phyloP scores from a whole-genome alignment of 2,329 filamentous ascomycete genomes.

The Hysterium pulicare region DNA sequence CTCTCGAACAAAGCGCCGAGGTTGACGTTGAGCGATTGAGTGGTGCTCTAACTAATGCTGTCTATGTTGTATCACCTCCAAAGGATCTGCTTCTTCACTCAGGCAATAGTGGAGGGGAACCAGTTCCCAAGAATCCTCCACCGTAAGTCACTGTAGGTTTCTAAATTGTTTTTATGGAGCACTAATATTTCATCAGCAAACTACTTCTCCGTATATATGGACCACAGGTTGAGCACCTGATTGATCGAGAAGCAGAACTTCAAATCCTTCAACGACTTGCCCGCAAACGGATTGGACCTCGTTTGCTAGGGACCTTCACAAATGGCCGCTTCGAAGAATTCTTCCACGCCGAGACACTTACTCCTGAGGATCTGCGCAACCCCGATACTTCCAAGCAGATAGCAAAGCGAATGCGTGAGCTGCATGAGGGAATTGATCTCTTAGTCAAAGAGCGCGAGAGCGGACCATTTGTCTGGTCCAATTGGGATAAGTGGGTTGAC shows the following conservation, averaged over 20 bases:
- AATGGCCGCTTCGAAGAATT: conserved; percentile 97
- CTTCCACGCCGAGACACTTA: conserved; percentile 80
- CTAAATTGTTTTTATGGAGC: conserved; percentile 5
- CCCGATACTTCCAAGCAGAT: conserved; percentile 87
- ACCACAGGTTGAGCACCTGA: conserved; percentile 90
- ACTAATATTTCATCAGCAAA: conserved; percentile 51
- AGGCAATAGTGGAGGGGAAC: conserved; percentile 36
- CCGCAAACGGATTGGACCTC: conserved; percentile 88
- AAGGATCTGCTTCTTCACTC: conserved; percentile 50
- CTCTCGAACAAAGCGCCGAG: conserved; percentile 64
- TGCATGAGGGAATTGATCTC: conserved; percentile 90
- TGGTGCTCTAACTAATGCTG: conserved; percentile 91
- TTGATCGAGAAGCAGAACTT: conserved; percentile 87
- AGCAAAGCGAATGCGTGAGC: conserved; percentile 93
- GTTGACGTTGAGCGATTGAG: conserved; percentile 75
- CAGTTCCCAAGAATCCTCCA: conserved; percentile 47
- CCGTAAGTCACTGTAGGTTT: conserved; percentile 43
- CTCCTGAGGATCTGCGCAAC: conserved; percentile 69
- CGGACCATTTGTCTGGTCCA: conserved; percentile 82
- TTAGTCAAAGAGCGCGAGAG: conserved; percentile 71
- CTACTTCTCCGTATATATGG: conserved; percentile 89
- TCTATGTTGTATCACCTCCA: conserved; percentile 89
- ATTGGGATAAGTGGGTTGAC: conserved; percentile 89
- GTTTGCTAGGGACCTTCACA: conserved; percentile 83
- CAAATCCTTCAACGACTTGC: conserved; percentile 81